Evolutionary conservation across 2,329 filamentous ascomycete genomes (phyloP).

Genomic region (Dactylonectria macrodidyma): DNA sequence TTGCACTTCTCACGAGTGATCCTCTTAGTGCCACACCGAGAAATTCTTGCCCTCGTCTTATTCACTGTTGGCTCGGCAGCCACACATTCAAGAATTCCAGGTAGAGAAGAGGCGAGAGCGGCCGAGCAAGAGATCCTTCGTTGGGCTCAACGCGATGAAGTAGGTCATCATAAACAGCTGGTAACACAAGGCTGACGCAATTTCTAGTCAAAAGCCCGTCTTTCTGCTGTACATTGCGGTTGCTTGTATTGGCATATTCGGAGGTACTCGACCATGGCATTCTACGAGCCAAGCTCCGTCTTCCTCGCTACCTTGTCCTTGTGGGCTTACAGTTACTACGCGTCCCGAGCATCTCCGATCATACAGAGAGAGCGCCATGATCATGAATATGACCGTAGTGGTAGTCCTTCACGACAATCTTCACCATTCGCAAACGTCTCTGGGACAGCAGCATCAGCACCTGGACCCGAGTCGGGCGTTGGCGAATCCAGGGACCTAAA

Average conservation of each 20-base stretch:
- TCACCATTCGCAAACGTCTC: slow-evolving; percentile 5
- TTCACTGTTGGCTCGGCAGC: slow-evolving; percentile 42
- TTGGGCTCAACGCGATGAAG: slow-evolving; percentile 52
- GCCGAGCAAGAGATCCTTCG: slow-evolving; percentile 50
- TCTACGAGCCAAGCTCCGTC: slow-evolving; percentile 57
- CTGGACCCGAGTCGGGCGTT: background rate
- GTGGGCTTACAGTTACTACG: slow-evolving; percentile 56
- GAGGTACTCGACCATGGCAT: slow-evolving; percentile 57
- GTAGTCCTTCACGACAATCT: slow-evolving; percentile 10
- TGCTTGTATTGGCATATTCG: slow-evolving; percentile 62
- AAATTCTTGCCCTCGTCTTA: slow-evolving; percentile 60
- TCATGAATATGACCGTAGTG: slow-evolving; percentile 13
- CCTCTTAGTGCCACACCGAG: slow-evolving; percentile 63
- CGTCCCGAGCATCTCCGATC: slow-evolving; percentile 9
- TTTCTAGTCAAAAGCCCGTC: slow-evolving; percentile 59
- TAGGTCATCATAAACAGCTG: slow-evolving; percentile 20
- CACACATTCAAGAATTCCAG: slow-evolving; percentile 14
- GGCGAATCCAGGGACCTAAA: background rate
- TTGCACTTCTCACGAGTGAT: slow-evolving; percentile 69
- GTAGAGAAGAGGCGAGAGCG: slow-evolving; percentile 33
- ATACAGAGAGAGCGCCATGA: background rate
- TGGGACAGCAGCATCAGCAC: slow-evolving; percentile 11
- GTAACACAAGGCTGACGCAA: background rate
- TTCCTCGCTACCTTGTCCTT: slow-evolving; percentile 56
- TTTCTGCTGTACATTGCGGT: slow-evolving; percentile 61